These are phyloP conservation scores for Gossypium trilobum DNA, from an alignment of 441 rosid genomes.

Conservation along the genomic window DNA sequence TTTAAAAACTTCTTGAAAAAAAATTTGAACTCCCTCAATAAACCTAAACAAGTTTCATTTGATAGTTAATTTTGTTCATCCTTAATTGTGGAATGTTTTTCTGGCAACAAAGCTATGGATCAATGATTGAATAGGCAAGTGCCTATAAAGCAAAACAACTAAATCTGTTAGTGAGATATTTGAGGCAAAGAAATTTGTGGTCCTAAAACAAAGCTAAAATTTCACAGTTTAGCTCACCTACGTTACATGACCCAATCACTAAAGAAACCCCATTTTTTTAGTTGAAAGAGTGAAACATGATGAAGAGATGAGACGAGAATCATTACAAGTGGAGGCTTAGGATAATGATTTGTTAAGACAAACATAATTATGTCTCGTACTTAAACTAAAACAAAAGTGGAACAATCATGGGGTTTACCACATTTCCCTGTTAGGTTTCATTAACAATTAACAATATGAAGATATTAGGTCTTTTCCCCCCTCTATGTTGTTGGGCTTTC, in stretches of 20 bases:
- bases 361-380: constrained; percentile 44
- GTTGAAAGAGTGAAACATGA: constrained; percentile 11
- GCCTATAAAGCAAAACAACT: neutral
- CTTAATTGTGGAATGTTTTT: too few species aligned
- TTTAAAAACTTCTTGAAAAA: too few species aligned
- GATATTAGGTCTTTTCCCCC: neutral
- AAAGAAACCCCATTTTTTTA: neutral
- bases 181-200: constrained; percentile 12
- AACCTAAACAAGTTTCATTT: neutral
- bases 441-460: neutral
- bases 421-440: neutral
- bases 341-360: constrained; percentile 30
- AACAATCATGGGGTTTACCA: constrained; percentile 22
- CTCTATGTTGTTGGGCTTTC: neutral
- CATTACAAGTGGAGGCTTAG: constrained; percentile 25
- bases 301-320: constrained; percentile 15
- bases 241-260: constrained; percentile 2
- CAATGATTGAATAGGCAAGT: constrained; percentile 13
- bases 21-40: too few species aligned
- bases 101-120: constrained; percentile 11
- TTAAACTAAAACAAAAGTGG: constrained; percentile 24
- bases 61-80: too few species aligned
- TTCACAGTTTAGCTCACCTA: neutral
- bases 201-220: constrained; percentile 1
- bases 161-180: neutral